These are phyloP conservation scores for Aphanoascus verrucosus DNA, from an alignment of 2,329 filamentous ascomycete species.

Conservation along the genomic window DNA sequence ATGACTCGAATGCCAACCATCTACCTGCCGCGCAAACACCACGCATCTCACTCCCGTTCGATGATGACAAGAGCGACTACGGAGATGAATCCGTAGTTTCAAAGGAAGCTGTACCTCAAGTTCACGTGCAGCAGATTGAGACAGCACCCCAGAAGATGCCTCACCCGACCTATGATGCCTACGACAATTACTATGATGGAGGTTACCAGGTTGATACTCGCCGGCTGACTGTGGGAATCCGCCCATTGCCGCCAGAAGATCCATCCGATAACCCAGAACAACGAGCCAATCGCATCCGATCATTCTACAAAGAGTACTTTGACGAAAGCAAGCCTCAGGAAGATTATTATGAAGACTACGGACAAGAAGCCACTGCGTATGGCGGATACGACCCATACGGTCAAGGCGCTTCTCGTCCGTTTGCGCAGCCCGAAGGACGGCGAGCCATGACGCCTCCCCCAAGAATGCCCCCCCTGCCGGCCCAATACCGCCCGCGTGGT, in stretches of 20 bases:
- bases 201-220: slow-evolving; percentile 32
- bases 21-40: slow-evolving; percentile 21
- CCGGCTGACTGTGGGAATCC: slow-evolving; percentile 52
- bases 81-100: slow-evolving; percentile 43
- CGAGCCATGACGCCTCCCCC: slow-evolving; percentile 95
- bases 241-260: slow-evolving; percentile 79
- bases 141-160: not conserved
- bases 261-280: slow-evolving; percentile 84
- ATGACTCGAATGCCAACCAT: not conserved
- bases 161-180: slow-evolving; percentile 16
- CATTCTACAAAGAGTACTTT: slow-evolving; percentile 99
- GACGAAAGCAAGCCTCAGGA: slow-evolving; percentile 59
- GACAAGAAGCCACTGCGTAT: slow-evolving; percentile 58
- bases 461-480: slow-evolving; percentile 48
- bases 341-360: slow-evolving; percentile 65
- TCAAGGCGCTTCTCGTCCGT: slow-evolving; percentile 45
- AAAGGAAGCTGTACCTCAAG: slow-evolving; percentile 34
- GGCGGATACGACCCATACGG: slow-evolving; percentile 41
- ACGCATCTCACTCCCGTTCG: slow-evolving; percentile 32
- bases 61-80: slow-evolving; percentile 45
- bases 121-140: slow-evolving; percentile 21
- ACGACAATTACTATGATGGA: slow-evolving; percentile 19
- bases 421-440: slow-evolving; percentile 71
- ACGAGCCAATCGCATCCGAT: slow-evolving; percentile 89
- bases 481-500: slow-evolving; percentile 20